Evolutionary conservation across 2,329 filamentous ascomycete species (phyloP).

Genomic region (Neofusicoccum umdonicola): DNA sequence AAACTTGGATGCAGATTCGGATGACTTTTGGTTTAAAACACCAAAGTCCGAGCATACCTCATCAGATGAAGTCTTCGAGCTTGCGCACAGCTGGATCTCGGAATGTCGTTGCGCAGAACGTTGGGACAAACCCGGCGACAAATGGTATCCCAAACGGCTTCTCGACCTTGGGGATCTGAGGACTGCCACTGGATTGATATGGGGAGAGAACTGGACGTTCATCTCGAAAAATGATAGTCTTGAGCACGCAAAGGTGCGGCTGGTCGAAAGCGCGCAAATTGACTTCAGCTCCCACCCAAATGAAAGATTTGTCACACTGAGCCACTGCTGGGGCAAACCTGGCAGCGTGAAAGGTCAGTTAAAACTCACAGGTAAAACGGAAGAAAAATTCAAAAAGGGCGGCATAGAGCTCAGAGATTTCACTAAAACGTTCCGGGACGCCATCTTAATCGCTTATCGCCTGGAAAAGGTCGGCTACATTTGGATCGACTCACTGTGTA

Average conservation of each 20-base stretch:
- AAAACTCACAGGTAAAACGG: constrained; percentile 9
- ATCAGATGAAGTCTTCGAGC: constrained; percentile 16
- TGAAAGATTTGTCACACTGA: constrained; percentile 2
- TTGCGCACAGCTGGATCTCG: constrained; percentile 20
- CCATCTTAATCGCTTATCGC: constrained; percentile 16
- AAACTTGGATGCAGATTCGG: background rate
- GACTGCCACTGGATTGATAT: background rate
- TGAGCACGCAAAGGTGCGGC: background rate
- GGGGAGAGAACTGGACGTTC: background rate
- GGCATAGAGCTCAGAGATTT: constrained; percentile 13
- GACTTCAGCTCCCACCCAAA: background rate
- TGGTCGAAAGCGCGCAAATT: background rate
- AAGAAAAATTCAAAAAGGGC: constrained; percentile 10
- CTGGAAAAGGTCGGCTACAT: constrained; percentile 19
- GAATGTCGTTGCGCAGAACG: constrained; percentile 18
- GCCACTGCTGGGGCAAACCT: constrained; percentile 22
- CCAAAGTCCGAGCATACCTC: constrained; percentile 10
- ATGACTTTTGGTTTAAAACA: background rate
- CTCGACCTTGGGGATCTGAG: background rate
- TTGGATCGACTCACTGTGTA: constrained; percentile 21
- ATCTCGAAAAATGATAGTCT: background rate
- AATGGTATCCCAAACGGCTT: background rate
- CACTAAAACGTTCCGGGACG: constrained; percentile 21
- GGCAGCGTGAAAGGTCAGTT: background rate
- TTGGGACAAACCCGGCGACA: background rate